Evolutionary conservation across 2,329 filamentous ascomycete genomes (phyloP).

Genomic region (Aaosphaeria arxii): DNA sequence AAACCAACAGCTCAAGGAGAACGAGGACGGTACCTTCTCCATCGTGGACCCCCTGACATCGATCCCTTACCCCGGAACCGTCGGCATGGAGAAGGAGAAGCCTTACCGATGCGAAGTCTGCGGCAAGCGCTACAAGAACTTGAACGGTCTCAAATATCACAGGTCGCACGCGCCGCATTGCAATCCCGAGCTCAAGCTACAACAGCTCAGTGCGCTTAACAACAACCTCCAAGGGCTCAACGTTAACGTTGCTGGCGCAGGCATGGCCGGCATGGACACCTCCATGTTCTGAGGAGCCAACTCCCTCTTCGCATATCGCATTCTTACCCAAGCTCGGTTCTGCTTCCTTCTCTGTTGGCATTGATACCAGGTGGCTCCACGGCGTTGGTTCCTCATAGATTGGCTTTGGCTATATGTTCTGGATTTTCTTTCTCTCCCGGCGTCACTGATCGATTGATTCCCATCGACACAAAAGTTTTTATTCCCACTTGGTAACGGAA

Average conservation of each 20-base stretch:
- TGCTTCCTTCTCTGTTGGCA: background rate
- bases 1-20: constrained; percentile 94
- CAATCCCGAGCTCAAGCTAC: constrained; percentile 73
- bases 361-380: constrained; percentile 8
- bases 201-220: constrained; percentile 34
- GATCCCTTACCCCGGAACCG: constrained; percentile 87
- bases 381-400: constrained; percentile 12
- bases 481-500: constrained; percentile 7
- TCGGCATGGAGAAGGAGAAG: constrained; percentile 99
- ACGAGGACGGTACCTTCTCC: constrained; percentile 94
- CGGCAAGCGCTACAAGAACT: constrained; percentile 97
- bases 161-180: constrained; percentile 74
- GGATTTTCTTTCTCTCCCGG: background rate
- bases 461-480: background rate
- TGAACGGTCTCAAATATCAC: constrained; percentile 96
- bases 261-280: constrained; percentile 56
- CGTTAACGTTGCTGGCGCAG: constrained; percentile 49
- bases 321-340: too few relatives aligned
- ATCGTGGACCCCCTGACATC: constrained; percentile 97
- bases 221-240: constrained; percentile 35
- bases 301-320: background rate
- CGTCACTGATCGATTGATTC: background rate
- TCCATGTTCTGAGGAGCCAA: constrained; percentile 41
- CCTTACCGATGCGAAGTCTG: constrained; percentile 96
- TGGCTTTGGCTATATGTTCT: constrained; percentile 9